These are phyloP conservation scores for Naganishia albida DNA, from an alignment of 1,284 basidiomycete species.

Conservation along the genomic window DNA sequence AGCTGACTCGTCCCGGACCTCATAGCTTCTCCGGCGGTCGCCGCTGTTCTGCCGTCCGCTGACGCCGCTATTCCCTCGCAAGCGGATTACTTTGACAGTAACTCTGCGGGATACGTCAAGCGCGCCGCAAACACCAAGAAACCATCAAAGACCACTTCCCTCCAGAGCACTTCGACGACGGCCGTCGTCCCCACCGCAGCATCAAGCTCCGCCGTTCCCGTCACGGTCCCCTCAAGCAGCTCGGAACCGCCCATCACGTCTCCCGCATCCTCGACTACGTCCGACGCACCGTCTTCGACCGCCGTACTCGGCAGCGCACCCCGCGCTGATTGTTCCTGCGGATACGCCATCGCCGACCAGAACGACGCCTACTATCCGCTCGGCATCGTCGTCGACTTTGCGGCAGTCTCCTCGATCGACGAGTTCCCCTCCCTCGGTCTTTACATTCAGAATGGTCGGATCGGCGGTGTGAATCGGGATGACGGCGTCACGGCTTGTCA, in stretches of 20 bases:
- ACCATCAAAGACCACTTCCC: neutral
- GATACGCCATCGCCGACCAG: slow-evolving; percentile 31
- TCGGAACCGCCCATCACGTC: too few species aligned
- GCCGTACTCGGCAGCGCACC: too few species aligned
- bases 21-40: too few species aligned
- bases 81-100: too few species aligned
- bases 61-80: too few species aligned
- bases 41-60: too few species aligned
- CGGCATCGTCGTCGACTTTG: slow-evolving; percentile 16
- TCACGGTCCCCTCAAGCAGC: neutral
- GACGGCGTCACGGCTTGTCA: slow-evolving; percentile 2
- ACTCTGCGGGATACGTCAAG: neutral
- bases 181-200: neutral
- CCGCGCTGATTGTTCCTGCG: slow-evolving; percentile 32
- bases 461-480: slow-evolving; percentile 15
- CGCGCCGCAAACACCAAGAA: slow-evolving; percentile 1
- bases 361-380: slow-evolving; percentile 33
- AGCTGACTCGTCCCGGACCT: too few species aligned
- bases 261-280: too few species aligned
- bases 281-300: too few species aligned
- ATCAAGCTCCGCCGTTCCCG: neutral
- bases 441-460: neutral
- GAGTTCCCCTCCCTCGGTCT: slow-evolving; percentile 4
- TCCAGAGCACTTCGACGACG: neutral
- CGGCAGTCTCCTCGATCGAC: slow-evolving; percentile 18